phyloP scores from a whole-genome alignment of 768 basidiomycete genomes.

The Sistotremastrum suecicum region DNA sequence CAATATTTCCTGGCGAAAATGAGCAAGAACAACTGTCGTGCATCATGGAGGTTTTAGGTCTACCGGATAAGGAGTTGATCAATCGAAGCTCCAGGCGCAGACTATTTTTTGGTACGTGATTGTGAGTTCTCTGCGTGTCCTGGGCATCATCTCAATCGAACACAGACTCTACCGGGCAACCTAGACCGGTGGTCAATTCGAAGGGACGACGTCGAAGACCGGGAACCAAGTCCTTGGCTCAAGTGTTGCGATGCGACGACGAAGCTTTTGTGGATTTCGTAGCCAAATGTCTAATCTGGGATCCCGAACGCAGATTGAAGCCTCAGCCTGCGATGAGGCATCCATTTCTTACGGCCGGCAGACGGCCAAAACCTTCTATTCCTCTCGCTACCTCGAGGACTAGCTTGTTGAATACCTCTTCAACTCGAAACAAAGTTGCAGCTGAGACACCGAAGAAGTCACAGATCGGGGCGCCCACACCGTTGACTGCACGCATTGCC shows the following conservation, averaged over 20 bases:
- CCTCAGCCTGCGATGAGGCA: conserved; percentile 87
- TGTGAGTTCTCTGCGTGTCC: not conserved
- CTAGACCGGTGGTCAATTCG: conserved; percentile 88
- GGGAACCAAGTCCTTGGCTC: conserved; percentile 77
- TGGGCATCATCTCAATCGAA: not conserved
- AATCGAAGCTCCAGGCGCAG: conserved; percentile 89
- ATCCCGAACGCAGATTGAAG: conserved; percentile 91
- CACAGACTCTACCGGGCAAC: conserved; percentile 82
- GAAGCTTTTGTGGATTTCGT: conserved; percentile 96
- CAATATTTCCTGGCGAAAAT: conserved; percentile 98
- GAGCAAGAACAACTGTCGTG: conserved; percentile 97
- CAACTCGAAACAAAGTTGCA: conserved; percentile 30
- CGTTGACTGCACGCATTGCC: conserved; percentile 53
- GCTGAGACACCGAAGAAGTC: conserved; percentile 81
- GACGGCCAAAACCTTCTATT: conserved; percentile 34
- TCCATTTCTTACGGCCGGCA: conserved; percentile 65
- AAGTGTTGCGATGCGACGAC: conserved; percentile 85
- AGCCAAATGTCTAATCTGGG: conserved; percentile 94
- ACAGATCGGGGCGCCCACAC: conserved; percentile 78
- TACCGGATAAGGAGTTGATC: conserved; percentile 90
- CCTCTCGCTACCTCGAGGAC: conserved; percentile 35
- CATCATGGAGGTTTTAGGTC: conserved; percentile 97
- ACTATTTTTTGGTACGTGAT: conserved; percentile 75
- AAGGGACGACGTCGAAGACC: conserved; percentile 90
- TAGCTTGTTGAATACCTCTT: conserved; percentile 39